Evolutionary conservation across 768 basidiomycete species (phyloP), one percentile per base, ranked within the genome.

Genomic region (Porpolomopsis calyptriformis): DNA sequence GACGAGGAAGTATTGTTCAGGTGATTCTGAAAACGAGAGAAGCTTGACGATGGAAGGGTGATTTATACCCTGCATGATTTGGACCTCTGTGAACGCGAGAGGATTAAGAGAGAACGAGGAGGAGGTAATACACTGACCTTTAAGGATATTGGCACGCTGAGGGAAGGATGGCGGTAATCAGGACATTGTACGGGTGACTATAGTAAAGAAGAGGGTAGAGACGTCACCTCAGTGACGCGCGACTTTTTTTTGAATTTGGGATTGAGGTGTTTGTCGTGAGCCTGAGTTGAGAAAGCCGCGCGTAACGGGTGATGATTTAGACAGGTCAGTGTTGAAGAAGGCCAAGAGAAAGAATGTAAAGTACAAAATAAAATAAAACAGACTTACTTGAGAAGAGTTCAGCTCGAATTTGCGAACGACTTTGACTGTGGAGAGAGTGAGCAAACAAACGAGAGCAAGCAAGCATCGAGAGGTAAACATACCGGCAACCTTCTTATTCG

Each of bases 111-210:
- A 19, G 39, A 40, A 18, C 42, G 24, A 23, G 9, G 19, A 37
- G 22, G 1, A 26, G n/a, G 18, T 24, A 14, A 11, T 12, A 25
- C n/a, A 57, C 67, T 40, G 46, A 79, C 87, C 87, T 77, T 99
- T 99, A 56, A 98, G 77, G 52, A 98, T 96, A 63, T 98, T 98
- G 51, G 94, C 80, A 51, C 96, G 88, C 96, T 99, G 64, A 14
- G 53, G 47, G 63, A 33, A 43, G 43, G 38, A 23, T 40, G 49
- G 43, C 45, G 37, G 41, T 18, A 24, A 59, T 72, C 55, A 71
- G 67, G 7, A 43, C 40, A 22, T 35, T 18, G 20, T 20, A 27
- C 10, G 20, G 20, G 42, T 38, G 29, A 48, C 16, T n/a, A 47
- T 39, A 14, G 12, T 16, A 24, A 29, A 56, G 40, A 53, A 37